Conservation (phyloP, 106 monocot genomes). For the Apostasia shenzhenica region DNA sequence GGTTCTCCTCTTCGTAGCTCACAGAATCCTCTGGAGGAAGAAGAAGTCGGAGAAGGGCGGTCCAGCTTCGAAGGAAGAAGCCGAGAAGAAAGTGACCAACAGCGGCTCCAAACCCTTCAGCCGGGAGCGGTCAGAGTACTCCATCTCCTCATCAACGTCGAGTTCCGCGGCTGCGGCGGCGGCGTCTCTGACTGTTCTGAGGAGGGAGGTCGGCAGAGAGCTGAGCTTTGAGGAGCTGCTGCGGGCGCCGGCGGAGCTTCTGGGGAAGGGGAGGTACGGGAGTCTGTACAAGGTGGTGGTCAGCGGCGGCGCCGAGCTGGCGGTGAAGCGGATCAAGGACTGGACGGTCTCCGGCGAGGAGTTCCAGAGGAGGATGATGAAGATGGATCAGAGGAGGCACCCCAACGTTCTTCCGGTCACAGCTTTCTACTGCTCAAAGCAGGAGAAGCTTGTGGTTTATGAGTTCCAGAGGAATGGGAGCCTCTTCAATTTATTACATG, state of each 20-base stretch:
- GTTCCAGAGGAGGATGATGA: slow-evolving; percentile 35
- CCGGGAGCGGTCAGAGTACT: slow-evolving; percentile 17
- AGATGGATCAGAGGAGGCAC: slow-evolving; percentile 22
- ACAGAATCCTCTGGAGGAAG: slow-evolving; percentile 8
- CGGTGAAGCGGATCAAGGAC: slow-evolving; percentile 48
- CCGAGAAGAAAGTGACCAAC: background rate
- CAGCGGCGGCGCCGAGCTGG: slow-evolving; percentile 11
- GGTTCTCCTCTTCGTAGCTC: slow-evolving; percentile 9
- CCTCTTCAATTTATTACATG: slow-evolving; percentile 42
- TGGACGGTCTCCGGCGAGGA: slow-evolving; percentile 12
- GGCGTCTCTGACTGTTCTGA: slow-evolving; percentile 23
- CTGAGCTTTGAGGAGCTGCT: slow-evolving; percentile 42
- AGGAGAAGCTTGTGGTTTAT: slow-evolving; percentile 62
- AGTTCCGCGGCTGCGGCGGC: background rate
- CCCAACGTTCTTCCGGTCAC: slow-evolving; percentile 19
- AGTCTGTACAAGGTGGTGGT: slow-evolving; percentile 44
- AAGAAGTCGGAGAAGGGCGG: slow-evolving; percentile 1
- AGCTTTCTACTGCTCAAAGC: slow-evolving; percentile 48
- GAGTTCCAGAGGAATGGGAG: slow-evolving; percentile 45
- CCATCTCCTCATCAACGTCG: slow-evolving; percentile 1
- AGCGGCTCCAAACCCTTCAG: background rate
- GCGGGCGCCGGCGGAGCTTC: slow-evolving; percentile 45
- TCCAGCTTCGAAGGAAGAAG: background rate
- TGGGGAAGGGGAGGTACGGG: slow-evolving; percentile 38
- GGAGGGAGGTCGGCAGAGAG: slow-evolving; percentile 3